Evolutionary conservation across 2,329 filamentous ascomycete genomes (phyloP).

Genomic region (Stagonosporopsis vannaccii): DNA sequence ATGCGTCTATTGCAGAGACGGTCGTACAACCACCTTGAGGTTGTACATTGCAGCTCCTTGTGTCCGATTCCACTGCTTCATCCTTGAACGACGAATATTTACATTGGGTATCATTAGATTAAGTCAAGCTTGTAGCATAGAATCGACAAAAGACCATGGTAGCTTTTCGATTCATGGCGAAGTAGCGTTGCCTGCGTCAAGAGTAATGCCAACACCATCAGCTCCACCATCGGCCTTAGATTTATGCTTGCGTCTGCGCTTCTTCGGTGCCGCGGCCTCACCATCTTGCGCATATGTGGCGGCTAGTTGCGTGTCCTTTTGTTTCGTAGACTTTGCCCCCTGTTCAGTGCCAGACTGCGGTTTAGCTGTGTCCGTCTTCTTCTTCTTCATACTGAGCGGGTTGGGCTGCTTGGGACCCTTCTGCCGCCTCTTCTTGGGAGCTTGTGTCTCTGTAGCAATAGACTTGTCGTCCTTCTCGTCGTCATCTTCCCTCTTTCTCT

Average conservation of each 20-base stretch:
- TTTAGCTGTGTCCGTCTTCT: constrained; percentile 58
- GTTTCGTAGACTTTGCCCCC: constrained; percentile 21
- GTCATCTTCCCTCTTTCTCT: constrained; percentile 56
- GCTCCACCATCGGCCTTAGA: constrained; percentile 29
- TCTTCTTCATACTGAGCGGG: constrained; percentile 73
- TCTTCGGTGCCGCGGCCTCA: constrained; percentile 41
- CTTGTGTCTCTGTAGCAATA: constrained; percentile 30
- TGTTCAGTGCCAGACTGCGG: constrained; percentile 22
- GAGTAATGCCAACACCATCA: constrained; percentile 13
- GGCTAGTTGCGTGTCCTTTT: constrained; percentile 10
- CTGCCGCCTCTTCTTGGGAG: constrained; percentile 59
- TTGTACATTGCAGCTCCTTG: background rate
- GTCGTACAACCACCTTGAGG: background rate
- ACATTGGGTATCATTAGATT: constrained; percentile 21
- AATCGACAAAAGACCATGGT: background rate
- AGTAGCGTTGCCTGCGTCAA: constrained; percentile 25
- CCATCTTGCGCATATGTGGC: constrained; percentile 26
- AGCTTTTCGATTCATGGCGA: constrained; percentile 27
- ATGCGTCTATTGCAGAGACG: background rate
- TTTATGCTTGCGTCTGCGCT: constrained; percentile 52
- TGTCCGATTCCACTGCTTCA: background rate
- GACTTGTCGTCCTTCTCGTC: constrained; percentile 51
- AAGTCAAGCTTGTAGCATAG: background rate
- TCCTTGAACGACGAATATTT: background rate
- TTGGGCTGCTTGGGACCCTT: constrained; percentile 74